Conservation (phyloP, 352 stramenopile species). For the Pythium oligandrum region DNA sequence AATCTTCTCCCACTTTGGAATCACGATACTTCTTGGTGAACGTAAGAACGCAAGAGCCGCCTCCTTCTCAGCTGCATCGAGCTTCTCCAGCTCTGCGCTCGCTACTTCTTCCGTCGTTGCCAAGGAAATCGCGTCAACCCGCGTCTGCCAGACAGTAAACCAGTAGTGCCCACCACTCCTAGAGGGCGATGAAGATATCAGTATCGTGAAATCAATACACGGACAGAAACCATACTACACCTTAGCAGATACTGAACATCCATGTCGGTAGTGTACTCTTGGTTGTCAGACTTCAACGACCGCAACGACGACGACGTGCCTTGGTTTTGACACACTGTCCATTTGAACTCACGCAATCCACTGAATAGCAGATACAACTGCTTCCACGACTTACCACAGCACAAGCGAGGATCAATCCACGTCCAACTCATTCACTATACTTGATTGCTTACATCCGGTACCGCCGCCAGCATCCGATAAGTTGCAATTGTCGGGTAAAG, state of each 20-base stretch:
- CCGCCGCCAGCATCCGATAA: slow-evolving; percentile 53
- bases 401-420: background rate
- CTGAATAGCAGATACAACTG: slow-evolving; percentile 53
- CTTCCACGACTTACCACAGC: slow-evolving; percentile 38
- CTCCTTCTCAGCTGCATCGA: slow-evolving; percentile 4
- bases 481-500: slow-evolving; percentile 57
- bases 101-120: slow-evolving; percentile 2
- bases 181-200: background rate
- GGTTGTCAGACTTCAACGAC: slow-evolving; percentile 60
- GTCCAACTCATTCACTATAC: background rate
- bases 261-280: slow-evolving; percentile 53
- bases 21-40: slow-evolving; percentile 28
- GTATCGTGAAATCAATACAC: too few species aligned
- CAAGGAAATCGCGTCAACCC: slow-evolving; percentile 1
- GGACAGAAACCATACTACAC: slow-evolving; percentile 8
- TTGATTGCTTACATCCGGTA: slow-evolving; percentile 18
- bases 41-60: slow-evolving; percentile 33
- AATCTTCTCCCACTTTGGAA: slow-evolving; percentile 61
- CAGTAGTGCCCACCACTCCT: slow-evolving; percentile 73
- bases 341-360: slow-evolving; percentile 28
- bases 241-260: slow-evolving; percentile 35
- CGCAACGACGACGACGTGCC: slow-evolving; percentile 48
- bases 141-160: slow-evolving; percentile 59
- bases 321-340: slow-evolving; percentile 32
- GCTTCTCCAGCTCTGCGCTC: background rate